A percentile compares a stretch with the other conserved stretches of the same genome.
Conservation (phyloP, 345 rosid species). For the Gossypium herbaceum region DNA sequence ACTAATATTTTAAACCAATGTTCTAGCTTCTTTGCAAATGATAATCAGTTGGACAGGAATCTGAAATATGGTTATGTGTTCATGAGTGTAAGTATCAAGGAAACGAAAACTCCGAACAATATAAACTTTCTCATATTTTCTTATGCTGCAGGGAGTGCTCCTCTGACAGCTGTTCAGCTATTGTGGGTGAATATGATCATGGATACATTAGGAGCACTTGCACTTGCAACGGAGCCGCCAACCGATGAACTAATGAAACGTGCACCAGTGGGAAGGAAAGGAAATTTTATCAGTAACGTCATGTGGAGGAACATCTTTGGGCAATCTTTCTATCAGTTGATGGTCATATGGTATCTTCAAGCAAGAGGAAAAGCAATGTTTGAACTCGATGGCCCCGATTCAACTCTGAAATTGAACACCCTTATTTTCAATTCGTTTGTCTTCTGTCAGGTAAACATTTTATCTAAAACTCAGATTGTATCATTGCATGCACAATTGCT, state of each 20-base stretch:
- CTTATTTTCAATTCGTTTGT: slow-evolving; percentile 87
- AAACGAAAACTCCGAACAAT: not conserved
- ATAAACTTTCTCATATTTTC: not conserved
- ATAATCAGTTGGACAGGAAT: not conserved
- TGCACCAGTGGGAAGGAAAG: slow-evolving; percentile 58
- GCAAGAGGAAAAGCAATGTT: slow-evolving; percentile 51
- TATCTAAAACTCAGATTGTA: not conserved
- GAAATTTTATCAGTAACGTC: slow-evolving; percentile 76
- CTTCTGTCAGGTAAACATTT: slow-evolving; percentile 70
- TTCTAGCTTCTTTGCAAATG: not conserved
- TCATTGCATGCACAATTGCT: not conserved
- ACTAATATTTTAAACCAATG: not conserved
- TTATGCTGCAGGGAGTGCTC: slow-evolving; percentile 47
- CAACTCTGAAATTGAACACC: slow-evolving; percentile 51
- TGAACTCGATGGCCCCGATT: slow-evolving; percentile 49
- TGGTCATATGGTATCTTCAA: slow-evolving; percentile 60
- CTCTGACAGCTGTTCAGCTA: slow-evolving; percentile 6
- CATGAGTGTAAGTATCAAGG: too few relatives aligned
- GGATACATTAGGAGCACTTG: slow-evolving; percentile 63
- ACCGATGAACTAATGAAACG: slow-evolving; percentile 61
- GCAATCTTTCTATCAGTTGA: slow-evolving; percentile 73
- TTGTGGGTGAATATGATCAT: slow-evolving; percentile 9
- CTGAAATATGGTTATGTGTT: not conserved
- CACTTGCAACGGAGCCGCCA: slow-evolving; percentile 86
- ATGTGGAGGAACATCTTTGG: slow-evolving; percentile 98